These are phyloP conservation scores for Acanthamoeba castellanii DNA, from an alignment of 208 protist genomes.

Conservation along the genomic window DNA sequence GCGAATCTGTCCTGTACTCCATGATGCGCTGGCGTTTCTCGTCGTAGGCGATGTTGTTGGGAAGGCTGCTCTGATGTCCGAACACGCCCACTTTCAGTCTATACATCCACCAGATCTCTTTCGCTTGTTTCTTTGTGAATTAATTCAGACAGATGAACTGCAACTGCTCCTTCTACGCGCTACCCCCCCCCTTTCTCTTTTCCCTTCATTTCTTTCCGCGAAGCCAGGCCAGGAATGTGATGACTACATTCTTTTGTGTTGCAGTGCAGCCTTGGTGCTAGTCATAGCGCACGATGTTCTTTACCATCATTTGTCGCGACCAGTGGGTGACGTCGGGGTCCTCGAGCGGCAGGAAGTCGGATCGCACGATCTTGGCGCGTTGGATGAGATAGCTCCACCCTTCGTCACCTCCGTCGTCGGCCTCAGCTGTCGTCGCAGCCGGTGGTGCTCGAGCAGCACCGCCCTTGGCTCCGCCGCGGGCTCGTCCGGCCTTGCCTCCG, in stretches of 20 bases:
- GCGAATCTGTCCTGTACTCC: neutral
- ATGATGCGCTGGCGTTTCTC: neutral
- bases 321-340: slow-evolving; percentile 51
- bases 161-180: too few relatives aligned
- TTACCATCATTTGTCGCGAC: slow-evolving; percentile 57
- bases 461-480: neutral
- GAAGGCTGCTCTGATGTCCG: slow-evolving; percentile 3
- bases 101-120: neutral
- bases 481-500: slow-evolving; percentile 2
- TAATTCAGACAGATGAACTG: too few relatives aligned
- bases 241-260: too few relatives aligned
- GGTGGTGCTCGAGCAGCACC: neutral
- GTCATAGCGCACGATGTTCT: slow-evolving; percentile 56
- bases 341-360: slow-evolving; percentile 40
- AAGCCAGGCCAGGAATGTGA: neutral
- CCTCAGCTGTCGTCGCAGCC: neutral
- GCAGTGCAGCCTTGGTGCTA: too few relatives aligned
- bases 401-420: neutral
- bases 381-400: slow-evolving; percentile 10
- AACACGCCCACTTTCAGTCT: slow-evolving; percentile 34
- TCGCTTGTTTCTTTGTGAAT: neutral
- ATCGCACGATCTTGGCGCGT: slow-evolving; percentile 49
- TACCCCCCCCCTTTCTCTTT: too few relatives aligned
- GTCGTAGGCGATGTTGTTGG: slow-evolving; percentile 32
- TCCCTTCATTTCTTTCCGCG: too few relatives aligned